Evolutionary conservation across 148 eudicot species (phyloP).

Genomic region (Vaccinium darrowii): DNA sequence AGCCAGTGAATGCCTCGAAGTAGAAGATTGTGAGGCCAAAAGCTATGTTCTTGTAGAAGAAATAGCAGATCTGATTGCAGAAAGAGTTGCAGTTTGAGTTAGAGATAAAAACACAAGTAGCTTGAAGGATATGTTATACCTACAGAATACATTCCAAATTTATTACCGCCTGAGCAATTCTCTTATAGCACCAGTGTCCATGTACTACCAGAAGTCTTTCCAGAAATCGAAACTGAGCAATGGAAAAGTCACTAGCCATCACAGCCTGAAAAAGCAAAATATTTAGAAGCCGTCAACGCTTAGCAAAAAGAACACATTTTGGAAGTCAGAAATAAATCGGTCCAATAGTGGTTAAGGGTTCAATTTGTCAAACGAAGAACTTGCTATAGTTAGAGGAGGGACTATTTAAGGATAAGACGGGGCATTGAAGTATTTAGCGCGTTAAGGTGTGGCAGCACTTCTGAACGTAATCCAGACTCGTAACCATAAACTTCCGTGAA

Average conservation of each 20-base stretch:
- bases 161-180: conserved; percentile 78
- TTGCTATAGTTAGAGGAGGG: not conserved
- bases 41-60: conserved; percentile 82
- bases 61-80: conserved; percentile 64
- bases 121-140: not conserved
- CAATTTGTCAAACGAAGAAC: not conserved
- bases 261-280: conserved; percentile 59
- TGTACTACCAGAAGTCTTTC: conserved; percentile 77
- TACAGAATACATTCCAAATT: not conserved
- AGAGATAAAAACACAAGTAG: not conserved
- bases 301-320: conserved; percentile 1
- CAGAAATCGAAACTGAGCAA: conserved; percentile 71
- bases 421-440: not conserved
- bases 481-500: not conserved
- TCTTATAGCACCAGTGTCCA: conserved; percentile 87
- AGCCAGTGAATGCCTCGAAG: conserved; percentile 75
- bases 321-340: not conserved
- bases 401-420: not conserved
- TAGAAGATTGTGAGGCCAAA: conserved; percentile 83
- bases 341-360: not conserved
- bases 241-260: conserved; percentile 84
- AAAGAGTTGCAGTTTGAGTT: conserved; percentile 22
- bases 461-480: not conserved
- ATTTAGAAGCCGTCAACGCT: conserved; percentile 22
- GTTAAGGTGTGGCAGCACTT: not conserved